Conservation (phyloP, 352 stramenopile species). For the Globisporangium radiosum region DNA sequence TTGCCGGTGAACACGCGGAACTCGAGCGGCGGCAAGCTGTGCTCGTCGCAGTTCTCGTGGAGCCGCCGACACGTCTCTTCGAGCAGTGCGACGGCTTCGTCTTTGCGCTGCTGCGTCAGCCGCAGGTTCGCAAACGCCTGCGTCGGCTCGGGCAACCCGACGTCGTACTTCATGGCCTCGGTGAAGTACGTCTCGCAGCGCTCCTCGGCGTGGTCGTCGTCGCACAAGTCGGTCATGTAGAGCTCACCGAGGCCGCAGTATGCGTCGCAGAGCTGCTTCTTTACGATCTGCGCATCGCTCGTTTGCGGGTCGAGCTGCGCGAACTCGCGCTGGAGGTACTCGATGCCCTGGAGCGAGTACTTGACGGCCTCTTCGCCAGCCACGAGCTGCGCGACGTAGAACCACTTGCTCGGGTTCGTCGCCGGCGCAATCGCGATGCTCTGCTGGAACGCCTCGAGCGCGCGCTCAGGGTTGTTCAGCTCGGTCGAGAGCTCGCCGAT, state of each 20-base stretch:
- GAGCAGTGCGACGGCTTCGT: conserved; percentile 86
- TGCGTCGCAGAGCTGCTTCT: conserved; percentile 91
- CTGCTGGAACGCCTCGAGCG: conserved; percentile 61
- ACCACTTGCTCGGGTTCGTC: conserved; percentile 77
- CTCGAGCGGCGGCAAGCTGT: conserved; percentile 74
- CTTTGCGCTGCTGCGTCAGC: conserved; percentile 89
- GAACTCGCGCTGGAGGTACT: conserved; percentile 56
- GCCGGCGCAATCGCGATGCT: conserved; percentile 58
- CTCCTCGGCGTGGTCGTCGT: conserved; percentile 88
- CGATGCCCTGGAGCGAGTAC: conserved; percentile 67
- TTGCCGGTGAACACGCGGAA: conserved; percentile 82
- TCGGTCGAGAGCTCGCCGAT: conserved; percentile 81
- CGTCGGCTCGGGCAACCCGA: conserved; percentile 88
- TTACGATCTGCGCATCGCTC: conserved; percentile 52
- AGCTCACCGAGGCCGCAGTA: conserved; percentile 95
- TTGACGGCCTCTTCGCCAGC: conserved; percentile 63
- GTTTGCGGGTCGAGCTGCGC: conserved; percentile 26
- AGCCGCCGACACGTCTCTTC: conserved; percentile 90
- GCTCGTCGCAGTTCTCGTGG: conserved; percentile 62
- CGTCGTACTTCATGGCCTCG: conserved; percentile 87
- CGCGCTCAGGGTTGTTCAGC: conserved; percentile 73
- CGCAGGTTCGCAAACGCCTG: conserved; percentile 94
- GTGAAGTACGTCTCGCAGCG: conserved; percentile 89
- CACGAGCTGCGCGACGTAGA: conserved; percentile 81
- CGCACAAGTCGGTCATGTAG: conserved; percentile 97